Conservation (phyloP, 2,329 filamentous ascomycete species). For the Thelonectria rubi region DNA sequence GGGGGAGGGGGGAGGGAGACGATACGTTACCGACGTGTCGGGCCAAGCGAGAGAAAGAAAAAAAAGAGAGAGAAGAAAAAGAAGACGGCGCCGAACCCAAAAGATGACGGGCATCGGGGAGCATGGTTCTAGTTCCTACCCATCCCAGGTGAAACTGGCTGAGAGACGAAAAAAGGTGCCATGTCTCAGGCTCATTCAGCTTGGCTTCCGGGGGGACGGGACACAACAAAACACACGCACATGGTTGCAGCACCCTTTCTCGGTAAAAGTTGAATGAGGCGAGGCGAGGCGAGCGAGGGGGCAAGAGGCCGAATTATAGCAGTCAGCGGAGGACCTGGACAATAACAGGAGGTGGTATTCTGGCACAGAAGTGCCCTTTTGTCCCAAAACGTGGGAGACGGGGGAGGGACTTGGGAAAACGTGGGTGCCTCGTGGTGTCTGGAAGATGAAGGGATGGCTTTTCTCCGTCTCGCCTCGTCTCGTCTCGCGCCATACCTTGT, state of each 20-base stretch:
- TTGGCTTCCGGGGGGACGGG: neutral
- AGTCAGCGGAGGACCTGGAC: neutral
- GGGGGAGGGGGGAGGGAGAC: neutral
- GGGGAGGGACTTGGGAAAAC: conserved; percentile 15
- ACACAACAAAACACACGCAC: no score
- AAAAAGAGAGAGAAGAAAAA: no score
- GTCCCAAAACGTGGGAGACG: conserved; percentile 2
- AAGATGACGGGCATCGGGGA: conserved; percentile 22
- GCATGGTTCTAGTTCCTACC: no score
- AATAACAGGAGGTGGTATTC: neutral
- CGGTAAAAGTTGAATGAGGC: no score
- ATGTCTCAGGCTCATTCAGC: conserved; percentile 6
- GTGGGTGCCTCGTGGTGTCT: conserved; percentile 27
- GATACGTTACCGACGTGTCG: conserved; percentile 20
- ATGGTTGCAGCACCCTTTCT: no score
- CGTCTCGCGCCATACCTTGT: conserved; percentile 2
- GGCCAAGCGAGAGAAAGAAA: conserved; percentile 7
- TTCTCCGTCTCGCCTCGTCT: conserved; percentile 13
- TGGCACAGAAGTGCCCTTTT: neutral
- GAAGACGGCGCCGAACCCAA: neutral
- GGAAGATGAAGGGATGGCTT: conserved; percentile 21
- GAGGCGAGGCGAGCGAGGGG: no score
- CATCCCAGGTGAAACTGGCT: conserved; percentile 9
- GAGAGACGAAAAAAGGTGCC: conserved; percentile 9
- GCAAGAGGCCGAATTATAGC: no score